phyloP scores from a whole-genome alignment of 225 moss, liverwort and hornwort genomes.

The Pleurozium schreberi region DNA sequence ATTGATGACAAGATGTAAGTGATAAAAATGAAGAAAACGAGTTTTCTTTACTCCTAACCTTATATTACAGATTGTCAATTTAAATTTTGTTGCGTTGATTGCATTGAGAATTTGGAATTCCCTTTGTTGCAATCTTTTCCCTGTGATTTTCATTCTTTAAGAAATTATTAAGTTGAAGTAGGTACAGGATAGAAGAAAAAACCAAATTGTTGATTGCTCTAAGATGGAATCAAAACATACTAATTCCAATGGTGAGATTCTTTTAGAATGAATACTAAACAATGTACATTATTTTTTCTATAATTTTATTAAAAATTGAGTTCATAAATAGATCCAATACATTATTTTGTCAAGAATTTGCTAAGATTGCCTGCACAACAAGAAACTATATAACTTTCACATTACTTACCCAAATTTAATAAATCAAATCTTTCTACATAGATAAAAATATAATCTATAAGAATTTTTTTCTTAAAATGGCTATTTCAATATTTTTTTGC shows the following conservation, averaged over 20 bases:
- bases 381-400: not conserved
- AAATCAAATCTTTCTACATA: not conserved
- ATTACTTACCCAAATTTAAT: not conserved
- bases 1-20: not conserved
- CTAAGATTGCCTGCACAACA: not conserved
- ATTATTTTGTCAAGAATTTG: not conserved
- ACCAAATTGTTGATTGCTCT: not conserved
- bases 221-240: not conserved
- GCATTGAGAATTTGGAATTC: too few species aligned
- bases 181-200: not conserved
- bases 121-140: too few species aligned
- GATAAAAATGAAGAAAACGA: not conserved
- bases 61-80: not conserved
- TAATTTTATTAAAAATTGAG: too few species aligned
- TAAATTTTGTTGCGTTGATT: not conserved
- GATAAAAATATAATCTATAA: not conserved
- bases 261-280: not conserved
- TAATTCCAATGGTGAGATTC: not conserved
- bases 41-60: not conserved
- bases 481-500: not conserved
- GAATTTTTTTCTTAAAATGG: not conserved
- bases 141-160: not conserved
- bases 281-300: rapidly evolving
- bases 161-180: not conserved
- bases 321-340: not conserved